phyloP scores from a whole-genome alignment of 2,329 filamentous ascomycete genomes.

The Claviceps digitariae region DNA sequence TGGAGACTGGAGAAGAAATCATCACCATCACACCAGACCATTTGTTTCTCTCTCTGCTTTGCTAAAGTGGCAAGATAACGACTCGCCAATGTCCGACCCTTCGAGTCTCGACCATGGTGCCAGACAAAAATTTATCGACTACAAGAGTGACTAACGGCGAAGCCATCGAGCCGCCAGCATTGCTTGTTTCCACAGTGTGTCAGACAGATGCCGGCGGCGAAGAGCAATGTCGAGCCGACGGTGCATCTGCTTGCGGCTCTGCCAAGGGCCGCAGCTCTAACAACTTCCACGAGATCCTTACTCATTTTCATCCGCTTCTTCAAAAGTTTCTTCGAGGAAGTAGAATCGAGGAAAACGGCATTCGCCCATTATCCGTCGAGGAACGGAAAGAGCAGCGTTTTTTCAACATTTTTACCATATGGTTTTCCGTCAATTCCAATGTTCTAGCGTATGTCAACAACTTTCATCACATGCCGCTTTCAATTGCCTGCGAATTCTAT shows the following conservation, averaged over 20 bases:
- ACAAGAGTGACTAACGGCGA: neutral
- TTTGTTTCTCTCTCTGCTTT: neutral
- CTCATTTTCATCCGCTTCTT: neutral
- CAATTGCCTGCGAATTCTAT: neutral
- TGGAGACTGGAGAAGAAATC: too few species aligned
- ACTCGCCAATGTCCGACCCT: neutral
- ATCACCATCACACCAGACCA: neutral
- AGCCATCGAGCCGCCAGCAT: neutral
- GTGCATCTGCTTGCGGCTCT: neutral
- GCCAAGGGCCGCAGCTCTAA: neutral
- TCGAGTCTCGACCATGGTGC: neutral
- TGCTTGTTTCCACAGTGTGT: neutral
- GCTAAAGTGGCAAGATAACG: neutral
- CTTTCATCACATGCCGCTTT: neutral
- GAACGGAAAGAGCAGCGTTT: constrained; percentile 27
- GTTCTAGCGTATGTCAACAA: constrained; percentile 26
- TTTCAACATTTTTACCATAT: constrained; percentile 33
- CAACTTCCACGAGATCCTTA: neutral
- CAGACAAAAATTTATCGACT: neutral
- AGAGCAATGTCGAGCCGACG: neutral
- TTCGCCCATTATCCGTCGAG: constrained; percentile 28
- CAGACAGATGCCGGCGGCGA: neutral
- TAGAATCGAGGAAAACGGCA: constrained; percentile 30
- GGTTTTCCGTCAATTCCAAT: constrained; percentile 35
- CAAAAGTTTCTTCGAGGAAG: constrained; percentile 20